Evolutionary conservation across 2,329 filamentous ascomycete genomes (phyloP).

Genomic region (Penicillium sp.): DNA sequence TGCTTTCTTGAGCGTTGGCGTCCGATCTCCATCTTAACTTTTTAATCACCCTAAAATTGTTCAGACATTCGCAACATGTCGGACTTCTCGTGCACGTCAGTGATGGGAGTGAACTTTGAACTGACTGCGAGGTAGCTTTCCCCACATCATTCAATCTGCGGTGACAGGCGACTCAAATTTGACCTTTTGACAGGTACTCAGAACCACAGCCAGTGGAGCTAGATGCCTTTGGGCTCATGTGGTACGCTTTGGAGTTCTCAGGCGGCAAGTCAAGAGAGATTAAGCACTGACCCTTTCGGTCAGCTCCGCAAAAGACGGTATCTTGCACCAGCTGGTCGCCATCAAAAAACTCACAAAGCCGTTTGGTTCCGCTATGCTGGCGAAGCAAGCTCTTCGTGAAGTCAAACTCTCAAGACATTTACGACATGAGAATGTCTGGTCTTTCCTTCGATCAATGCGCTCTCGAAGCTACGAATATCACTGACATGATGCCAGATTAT

Average conservation of each 20-base stretch:
- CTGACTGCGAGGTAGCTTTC: background rate
- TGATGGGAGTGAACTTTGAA: background rate
- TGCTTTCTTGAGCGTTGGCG: background rate
- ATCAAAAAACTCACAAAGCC: constrained; percentile 4
- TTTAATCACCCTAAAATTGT: background rate
- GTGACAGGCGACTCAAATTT: background rate
- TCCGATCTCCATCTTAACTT: background rate
- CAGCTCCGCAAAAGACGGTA: background rate
- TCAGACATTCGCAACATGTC: background rate
- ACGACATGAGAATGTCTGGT: constrained; percentile 84
- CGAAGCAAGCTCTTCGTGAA: constrained; percentile 49
- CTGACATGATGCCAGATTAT: constrained; percentile 65
- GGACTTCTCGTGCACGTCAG: background rate
- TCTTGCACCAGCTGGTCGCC: background rate
- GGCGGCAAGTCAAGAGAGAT: too few species aligned
- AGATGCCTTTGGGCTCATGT: background rate
- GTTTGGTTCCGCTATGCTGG: constrained; percentile 5
- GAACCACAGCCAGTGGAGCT: background rate
- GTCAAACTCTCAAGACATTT: constrained; percentile 95
- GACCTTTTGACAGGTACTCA: background rate
- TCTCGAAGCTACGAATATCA: background rate
- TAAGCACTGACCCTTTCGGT: background rate
- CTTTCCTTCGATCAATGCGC: background rate
- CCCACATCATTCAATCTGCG: background rate
- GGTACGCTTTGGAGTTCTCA: background rate